These are phyloP conservation scores for Solanum lycopersicoides DNA, from an alignment of 257 asterid genomes.

Conservation along the genomic window DNA sequence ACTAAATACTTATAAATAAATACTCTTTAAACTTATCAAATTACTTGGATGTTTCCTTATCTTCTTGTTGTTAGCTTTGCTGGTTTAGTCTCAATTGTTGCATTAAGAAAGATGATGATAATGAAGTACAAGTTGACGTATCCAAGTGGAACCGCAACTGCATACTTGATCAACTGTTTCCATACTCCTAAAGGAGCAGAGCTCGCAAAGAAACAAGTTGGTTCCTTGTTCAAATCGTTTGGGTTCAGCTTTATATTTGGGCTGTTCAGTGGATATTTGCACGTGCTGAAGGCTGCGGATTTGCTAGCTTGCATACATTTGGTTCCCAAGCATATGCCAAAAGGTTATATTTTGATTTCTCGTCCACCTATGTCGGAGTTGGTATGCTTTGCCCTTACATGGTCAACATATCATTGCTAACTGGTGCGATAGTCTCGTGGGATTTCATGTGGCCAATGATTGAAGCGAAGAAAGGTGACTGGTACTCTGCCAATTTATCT, in stretches of 20 bases:
- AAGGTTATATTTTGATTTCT: slow-evolving; percentile 19
- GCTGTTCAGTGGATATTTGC: slow-evolving; percentile 66
- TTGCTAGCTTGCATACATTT: slow-evolving; percentile 62
- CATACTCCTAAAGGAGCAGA: slow-evolving; percentile 79
- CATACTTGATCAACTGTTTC: slow-evolving; percentile 68
- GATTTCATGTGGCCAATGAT: slow-evolving; percentile 7
- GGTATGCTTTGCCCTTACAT: slow-evolving; percentile 18
- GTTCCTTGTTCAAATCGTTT: slow-evolving; percentile 48
- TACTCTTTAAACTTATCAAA: too few species aligned
- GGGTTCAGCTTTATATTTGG: slow-evolving; percentile 40
- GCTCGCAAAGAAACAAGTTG: slow-evolving; percentile 25
- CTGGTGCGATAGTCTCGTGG: slow-evolving; percentile 14
- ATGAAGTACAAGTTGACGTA: slow-evolving; percentile 49
- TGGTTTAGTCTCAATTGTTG: slow-evolving; percentile 69
- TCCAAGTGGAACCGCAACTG: slow-evolving; percentile 49
- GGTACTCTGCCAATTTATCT: neutral
- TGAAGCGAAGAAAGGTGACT: slow-evolving; percentile 6
- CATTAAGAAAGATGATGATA: slow-evolving; percentile 35
- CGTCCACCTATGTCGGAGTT: slow-evolving; percentile 14
- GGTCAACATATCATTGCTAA: slow-evolving; percentile 10
- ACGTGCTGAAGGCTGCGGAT: slow-evolving; percentile 57
- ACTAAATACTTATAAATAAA: too few species aligned
- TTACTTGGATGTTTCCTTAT: slow-evolving; percentile 58
- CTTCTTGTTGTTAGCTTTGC: slow-evolving; percentile 54
- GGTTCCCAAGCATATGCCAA: slow-evolving; percentile 41